phyloP scores from a whole-genome alignment of 306 rosid species.

The Glycyrrhiza uralensis region DNA sequence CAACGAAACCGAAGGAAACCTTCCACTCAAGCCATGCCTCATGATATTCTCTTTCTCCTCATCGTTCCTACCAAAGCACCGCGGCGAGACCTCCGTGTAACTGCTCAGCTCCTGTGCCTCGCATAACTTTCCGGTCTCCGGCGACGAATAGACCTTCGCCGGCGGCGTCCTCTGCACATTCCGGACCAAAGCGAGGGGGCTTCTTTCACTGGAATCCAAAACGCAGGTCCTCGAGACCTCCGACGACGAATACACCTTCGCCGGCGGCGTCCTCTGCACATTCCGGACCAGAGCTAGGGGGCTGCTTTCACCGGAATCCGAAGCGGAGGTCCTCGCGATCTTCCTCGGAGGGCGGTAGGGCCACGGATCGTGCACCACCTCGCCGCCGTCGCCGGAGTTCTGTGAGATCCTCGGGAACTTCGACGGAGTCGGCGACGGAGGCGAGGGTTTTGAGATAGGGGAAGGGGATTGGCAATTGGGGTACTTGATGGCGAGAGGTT shows the following conservation, averaged over 20 bases:
- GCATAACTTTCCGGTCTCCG: slow-evolving; percentile 40
- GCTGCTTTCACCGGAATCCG: too few relatives aligned
- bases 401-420: slow-evolving; percentile 31
- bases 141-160: slow-evolving; percentile 39
- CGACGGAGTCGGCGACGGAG: slow-evolving; percentile 33
- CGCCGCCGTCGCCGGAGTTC: slow-evolving; percentile 32
- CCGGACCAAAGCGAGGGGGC: slow-evolving; percentile 59
- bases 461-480: slow-evolving; percentile 28
- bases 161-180: slow-evolving; percentile 49
- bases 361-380: too few relatives aligned
- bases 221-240: slow-evolving; percentile 36
- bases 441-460: slow-evolving; percentile 45
- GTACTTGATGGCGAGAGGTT: slow-evolving; percentile 44
- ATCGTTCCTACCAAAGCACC: slow-evolving; percentile 27
- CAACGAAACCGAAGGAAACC: slow-evolving; percentile 79
- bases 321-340: too few relatives aligned
- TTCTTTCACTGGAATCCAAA: slow-evolving; percentile 38
- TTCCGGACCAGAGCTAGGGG: too few relatives aligned
- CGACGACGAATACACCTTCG: too few relatives aligned
- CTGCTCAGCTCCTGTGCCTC: slow-evolving; percentile 33
- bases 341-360: too few relatives aligned
- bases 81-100: slow-evolving; percentile 46
- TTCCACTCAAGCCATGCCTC: slow-evolving; percentile 64
- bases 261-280: too few relatives aligned
- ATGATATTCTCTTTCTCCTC: slow-evolving; percentile 38